Evolutionary conservation across 352 stramenopile genomes (phyloP).

Genomic region (Phytopythium mirpurense): DNA sequence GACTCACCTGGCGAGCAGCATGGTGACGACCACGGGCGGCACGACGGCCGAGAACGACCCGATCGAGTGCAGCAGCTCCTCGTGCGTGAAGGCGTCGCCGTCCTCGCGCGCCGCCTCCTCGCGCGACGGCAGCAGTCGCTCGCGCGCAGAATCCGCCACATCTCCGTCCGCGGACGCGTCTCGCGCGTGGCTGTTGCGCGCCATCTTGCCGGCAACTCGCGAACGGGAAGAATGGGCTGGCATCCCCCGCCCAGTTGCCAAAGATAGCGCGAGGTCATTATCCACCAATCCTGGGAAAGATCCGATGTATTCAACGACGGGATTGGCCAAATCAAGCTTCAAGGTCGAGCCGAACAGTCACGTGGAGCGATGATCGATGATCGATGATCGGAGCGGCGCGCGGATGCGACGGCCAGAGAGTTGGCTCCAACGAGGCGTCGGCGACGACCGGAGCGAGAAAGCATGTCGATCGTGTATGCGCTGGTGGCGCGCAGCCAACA

Average conservation of each 20-base stretch:
- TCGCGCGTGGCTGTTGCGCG: conserved; percentile 6
- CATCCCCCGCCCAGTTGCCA: background rate
- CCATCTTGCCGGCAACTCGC: background rate
- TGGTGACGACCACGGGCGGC: conserved; percentile 72
- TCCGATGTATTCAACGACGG: background rate
- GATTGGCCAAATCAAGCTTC: background rate
- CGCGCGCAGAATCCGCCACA: conserved; percentile 29
- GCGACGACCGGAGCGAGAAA: background rate
- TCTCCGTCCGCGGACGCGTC: background rate
- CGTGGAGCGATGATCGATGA: background rate
- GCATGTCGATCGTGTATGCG: conserved; percentile 77
- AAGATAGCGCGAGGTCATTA: conserved; percentile 2
- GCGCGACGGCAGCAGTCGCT: conserved; percentile 35
- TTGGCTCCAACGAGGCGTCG: too few species aligned
- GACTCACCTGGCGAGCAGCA: conserved; percentile 71
- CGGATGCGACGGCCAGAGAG: too few species aligned
- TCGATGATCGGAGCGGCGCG: too few species aligned
- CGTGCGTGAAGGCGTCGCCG: conserved; percentile 57
- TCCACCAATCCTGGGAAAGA: background rate
- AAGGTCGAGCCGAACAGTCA: background rate
- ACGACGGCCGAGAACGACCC: conserved; percentile 83
- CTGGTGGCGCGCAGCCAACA: conserved; percentile 67
- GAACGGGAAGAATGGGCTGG: conserved; percentile 4
- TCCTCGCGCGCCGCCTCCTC: conserved; percentile 15
- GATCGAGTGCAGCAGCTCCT: conserved; percentile 81